phyloP scores from a whole-genome alignment of 805 yeast species.

The Candida cerambycidarum region DNA sequence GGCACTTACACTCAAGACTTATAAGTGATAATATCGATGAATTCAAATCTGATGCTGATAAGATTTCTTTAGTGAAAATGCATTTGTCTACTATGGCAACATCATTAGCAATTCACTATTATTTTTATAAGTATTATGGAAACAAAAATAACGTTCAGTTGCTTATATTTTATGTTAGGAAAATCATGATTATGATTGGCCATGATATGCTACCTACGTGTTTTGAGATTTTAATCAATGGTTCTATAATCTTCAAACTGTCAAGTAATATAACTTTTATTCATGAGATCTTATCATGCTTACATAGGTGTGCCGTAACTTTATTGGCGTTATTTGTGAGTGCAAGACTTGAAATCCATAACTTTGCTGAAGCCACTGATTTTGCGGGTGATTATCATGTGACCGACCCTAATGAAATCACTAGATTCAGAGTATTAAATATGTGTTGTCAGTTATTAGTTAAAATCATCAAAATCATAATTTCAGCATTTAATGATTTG shows the following conservation, averaged over 20 bases:
- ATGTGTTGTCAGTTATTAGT: not conserved
- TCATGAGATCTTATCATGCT: conserved; percentile 30
- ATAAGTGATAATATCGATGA: not conserved
- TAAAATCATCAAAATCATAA: not conserved
- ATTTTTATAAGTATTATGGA: conserved; percentile 42
- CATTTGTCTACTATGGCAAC: not conserved
- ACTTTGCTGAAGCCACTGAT: not conserved
- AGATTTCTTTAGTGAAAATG: not conserved
- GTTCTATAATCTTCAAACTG: conserved; percentile 30
- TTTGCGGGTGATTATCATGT: not conserved
- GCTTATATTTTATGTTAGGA: conserved; percentile 34
- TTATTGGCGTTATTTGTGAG: conserved; percentile 23
- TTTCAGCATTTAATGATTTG: conserved; percentile 21
- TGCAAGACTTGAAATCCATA: conserved; percentile 2
- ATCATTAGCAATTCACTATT: conserved; percentile 24
- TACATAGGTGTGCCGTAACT: conserved; percentile 28
- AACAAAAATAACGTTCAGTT: conserved; percentile 21
- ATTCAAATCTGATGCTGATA: conserved; percentile 1
- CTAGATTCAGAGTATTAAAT: not conserved
- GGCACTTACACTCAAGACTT: not conserved
- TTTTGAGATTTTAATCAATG: conserved; percentile 29
- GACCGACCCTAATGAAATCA: not conserved
- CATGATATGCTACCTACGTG: conserved; percentile 34
- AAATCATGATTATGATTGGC: conserved; percentile 23
- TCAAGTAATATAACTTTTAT: conserved; percentile 38